These are phyloP conservation scores for Ustilago sp. DNA, from an alignment of 1,284 basidiomycete genomes.

Conservation along the genomic window DNA sequence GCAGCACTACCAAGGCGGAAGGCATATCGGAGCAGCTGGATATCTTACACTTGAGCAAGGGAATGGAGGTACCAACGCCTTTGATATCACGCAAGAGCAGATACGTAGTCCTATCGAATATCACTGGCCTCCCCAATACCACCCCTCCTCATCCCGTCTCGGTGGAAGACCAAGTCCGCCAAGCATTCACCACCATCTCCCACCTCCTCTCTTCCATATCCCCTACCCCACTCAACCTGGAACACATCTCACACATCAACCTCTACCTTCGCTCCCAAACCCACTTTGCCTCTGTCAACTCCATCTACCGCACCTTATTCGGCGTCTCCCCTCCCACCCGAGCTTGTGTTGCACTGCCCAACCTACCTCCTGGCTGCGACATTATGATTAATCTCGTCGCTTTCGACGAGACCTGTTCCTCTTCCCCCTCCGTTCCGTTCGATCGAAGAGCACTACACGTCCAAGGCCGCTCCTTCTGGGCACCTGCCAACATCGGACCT, in stretches of 20 bases:
- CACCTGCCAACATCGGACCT: constrained; percentile 97
- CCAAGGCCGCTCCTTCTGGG: constrained; percentile 96
- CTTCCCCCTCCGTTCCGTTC: not conserved
- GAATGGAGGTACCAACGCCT: constrained; percentile 4
- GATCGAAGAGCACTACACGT: constrained; percentile 79
- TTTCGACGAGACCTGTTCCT: constrained; percentile 13
- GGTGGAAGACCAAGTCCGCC: constrained; percentile 28
- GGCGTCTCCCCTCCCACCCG: constrained; percentile 91
- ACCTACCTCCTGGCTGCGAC: constrained; percentile 17
- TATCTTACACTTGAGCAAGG: not conserved
- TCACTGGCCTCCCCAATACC: constrained; percentile 17
- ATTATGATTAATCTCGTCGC: constrained; percentile 29
- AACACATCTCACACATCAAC: constrained; percentile 79
- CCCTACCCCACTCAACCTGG: constrained; percentile 64
- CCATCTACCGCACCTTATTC: constrained; percentile 83
- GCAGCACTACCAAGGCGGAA: not conserved
- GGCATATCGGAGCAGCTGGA: not conserved
- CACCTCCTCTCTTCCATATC: constrained; percentile 10
- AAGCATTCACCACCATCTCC: constrained; percentile 22
- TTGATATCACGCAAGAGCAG: constrained; percentile 26
- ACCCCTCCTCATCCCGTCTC: not conserved
- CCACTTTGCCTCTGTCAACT: constrained; percentile 55
- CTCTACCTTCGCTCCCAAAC: constrained; percentile 77
- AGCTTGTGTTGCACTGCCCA: constrained; percentile 82
- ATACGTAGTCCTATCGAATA: constrained; percentile 35